Evolutionary conservation across 805 yeast genomes (phyloP).

Genomic region (Groenewaldozyma tartarivorans): DNA sequence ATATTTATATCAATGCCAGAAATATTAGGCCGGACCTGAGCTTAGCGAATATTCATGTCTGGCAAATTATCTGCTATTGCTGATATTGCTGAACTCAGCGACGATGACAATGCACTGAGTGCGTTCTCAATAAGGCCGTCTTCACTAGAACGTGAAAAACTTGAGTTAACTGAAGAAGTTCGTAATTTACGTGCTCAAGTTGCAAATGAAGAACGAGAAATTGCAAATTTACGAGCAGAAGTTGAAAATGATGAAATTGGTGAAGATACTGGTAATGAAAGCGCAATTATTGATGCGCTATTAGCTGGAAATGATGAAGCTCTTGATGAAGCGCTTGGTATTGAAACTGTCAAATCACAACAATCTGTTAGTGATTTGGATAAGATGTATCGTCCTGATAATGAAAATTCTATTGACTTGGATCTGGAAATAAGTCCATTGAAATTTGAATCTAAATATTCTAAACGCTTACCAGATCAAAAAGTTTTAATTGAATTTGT

Average conservation of each 20-base stretch:
- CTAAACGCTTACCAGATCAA: slow-evolving; percentile 2
- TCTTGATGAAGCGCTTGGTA: not conserved
- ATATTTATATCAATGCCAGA: no score
- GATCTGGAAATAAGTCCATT: slow-evolving; percentile 7
- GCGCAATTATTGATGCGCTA: slow-evolving; percentile 3
- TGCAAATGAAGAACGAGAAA: not conserved
- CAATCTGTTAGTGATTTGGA: slow-evolving; percentile 2
- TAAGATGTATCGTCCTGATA: slow-evolving; percentile 8
- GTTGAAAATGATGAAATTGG: not conserved
- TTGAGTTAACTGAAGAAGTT: slow-evolving; percentile 2
- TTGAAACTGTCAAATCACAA: slow-evolving; percentile 1
- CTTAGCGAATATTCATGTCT: no score
- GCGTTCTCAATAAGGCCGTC: not conserved
- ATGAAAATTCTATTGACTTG: slow-evolving; percentile 3
- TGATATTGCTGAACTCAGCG: not conserved
- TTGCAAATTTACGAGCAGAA: slow-evolving; percentile 1
- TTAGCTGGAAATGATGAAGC: slow-evolving; percentile 6
- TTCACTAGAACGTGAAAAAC: not conserved
- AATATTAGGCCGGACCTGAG: no score
- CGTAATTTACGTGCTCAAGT: slow-evolving; percentile 2
- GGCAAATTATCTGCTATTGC: not conserved
- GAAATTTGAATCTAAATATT: not conserved
- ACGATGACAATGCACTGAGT: not conserved
- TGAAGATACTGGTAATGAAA: not conserved
- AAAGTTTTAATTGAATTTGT: slow-evolving; percentile 2